Base-by-base conservation (phyloP, 169 alveolate species). In the Eimeria maxima region DNA sequence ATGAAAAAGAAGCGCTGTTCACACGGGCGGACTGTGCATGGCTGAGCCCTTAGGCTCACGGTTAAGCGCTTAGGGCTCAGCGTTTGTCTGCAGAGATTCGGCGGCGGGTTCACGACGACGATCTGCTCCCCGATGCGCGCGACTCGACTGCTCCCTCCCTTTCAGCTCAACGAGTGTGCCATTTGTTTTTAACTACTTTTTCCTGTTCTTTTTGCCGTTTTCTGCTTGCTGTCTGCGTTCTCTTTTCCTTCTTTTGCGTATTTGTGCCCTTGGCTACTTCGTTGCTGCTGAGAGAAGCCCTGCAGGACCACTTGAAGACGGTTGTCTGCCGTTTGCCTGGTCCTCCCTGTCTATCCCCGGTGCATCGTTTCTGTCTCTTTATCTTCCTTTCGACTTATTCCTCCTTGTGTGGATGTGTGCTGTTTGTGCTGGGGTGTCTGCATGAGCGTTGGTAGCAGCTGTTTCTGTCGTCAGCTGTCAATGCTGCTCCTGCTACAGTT, bases 81-180 rank as follows among this genome's bases (percentile, higher is more conserved):
- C 57, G 86, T 74, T 74, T 74, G 86, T 33, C 47, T 50, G 69
- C 95, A 91, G 95, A 91, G 53, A 74, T 91, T 47, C 74, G 76
- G 44, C 78, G 95, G 5, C 2, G 95, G 69, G 47, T 67, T 50
- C 95, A 91, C 27, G 95, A 90, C 11, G 91, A 60, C 13, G 95
- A 91, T 50, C 33, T 91, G 74, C 67, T 91, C 24, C 91, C 80
- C 8, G 57, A 74, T 50, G 91, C 73, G 29, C 81, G 60, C 33
- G 84, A 67, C 57, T 91, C 95, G 20, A 50, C 95, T 2, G 81
- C 91, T 3, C 91, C 86, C 29, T 29, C 95, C 16, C 57, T 74
- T 33, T n/a, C 44, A 14, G 27, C 42, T 45, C 84, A 24, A 27
- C 92, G 76, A n/a, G 92, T 80, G 71, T n/a, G 65, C 89, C 20